These are phyloP conservation scores for Apophysomyces elegans DNA, from an alignment of 371 early-diverging fungal genomes.

Conservation along the genomic window DNA sequence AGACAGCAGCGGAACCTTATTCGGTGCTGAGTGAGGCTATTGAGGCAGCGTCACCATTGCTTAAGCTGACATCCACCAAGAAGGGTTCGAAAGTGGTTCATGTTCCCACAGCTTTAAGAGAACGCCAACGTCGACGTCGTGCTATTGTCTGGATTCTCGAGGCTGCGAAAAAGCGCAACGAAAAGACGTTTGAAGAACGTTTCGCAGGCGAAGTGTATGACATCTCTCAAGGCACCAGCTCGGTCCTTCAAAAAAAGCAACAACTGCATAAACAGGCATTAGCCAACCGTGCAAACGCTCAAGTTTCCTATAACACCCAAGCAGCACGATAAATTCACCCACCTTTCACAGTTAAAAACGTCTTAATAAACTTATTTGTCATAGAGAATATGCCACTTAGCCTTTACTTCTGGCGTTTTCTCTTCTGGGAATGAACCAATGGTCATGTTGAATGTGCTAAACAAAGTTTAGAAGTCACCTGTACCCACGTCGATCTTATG, in stretches of 20 bases:
- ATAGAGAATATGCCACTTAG: too few relatives aligned
- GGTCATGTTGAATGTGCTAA: too few relatives aligned
- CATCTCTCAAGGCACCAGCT: constrained; percentile 75
- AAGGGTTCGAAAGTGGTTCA: constrained; percentile 83
- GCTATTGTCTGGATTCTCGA: constrained; percentile 92
- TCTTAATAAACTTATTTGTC: not conserved
- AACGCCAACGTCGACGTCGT: constrained; percentile 79
- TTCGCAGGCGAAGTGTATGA: constrained; percentile 84
- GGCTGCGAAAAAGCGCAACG: constrained; percentile 69
- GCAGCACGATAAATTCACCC: constrained; percentile 24
- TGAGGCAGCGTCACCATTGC: constrained; percentile 76
- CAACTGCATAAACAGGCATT: constrained; percentile 74
- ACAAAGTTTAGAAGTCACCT: too few relatives aligned
- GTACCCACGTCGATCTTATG: too few relatives aligned
- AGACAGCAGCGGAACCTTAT: constrained; percentile 65
- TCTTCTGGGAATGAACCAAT: too few relatives aligned
- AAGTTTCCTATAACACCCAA: constrained; percentile 54
- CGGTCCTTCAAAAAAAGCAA: constrained; percentile 67
- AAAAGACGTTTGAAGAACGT: constrained; percentile 69
- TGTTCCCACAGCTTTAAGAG: constrained; percentile 80
- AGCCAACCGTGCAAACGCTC: constrained; percentile 83
- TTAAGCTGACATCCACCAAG: constrained; percentile 68
- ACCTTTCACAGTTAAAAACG: too few relatives aligned
- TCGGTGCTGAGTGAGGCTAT: constrained; percentile 72
- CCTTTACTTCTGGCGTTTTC: too few relatives aligned